Conservation (phyloP, 805 yeast species). For the Blastobotrys americana region DNA sequence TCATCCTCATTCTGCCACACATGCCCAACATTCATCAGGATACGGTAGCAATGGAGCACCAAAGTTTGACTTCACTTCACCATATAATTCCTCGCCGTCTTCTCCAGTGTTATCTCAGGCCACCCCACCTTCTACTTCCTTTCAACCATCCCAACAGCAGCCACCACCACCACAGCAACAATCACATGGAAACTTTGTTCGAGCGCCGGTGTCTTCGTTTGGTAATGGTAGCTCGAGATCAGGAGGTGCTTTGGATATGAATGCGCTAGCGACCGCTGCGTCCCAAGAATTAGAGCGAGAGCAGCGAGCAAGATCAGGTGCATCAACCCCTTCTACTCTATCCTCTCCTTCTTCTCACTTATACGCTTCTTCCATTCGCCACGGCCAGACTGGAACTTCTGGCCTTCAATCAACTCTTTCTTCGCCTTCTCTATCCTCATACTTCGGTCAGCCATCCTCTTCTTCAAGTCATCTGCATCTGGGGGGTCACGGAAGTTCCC, state of each 20-base stretch:
- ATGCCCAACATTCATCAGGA: slow-evolving; percentile 8
- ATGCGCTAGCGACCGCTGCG: slow-evolving; percentile 39
- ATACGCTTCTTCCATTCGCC: slow-evolving; percentile 1
- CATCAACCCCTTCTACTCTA: slow-evolving; percentile 21
- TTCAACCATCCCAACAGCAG: background rate
- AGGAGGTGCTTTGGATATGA: slow-evolving; percentile 32
- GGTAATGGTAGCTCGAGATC: slow-evolving; percentile 6
- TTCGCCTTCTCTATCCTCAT: slow-evolving; percentile 22
- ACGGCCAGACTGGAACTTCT: slow-evolving; percentile 1
- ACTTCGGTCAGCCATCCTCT: slow-evolving; percentile 16
- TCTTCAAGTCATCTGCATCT: slow-evolving; percentile 1
- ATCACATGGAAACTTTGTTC: slow-evolving; percentile 14
- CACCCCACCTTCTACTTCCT: slow-evolving; percentile 8
- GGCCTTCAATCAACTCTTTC: slow-evolving; percentile 15
- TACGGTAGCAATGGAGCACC: slow-evolving; percentile 7
- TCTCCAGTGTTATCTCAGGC: slow-evolving; percentile 17
- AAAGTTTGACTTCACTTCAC: slow-evolving; percentile 21
- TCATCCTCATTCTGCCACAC: slow-evolving; percentile 1
- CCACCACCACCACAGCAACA: slow-evolving; percentile 1
- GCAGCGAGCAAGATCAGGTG: slow-evolving; percentile 15
- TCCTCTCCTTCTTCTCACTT: slow-evolving; percentile 13
- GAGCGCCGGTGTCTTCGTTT: slow-evolving; percentile 21
- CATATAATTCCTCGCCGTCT: slow-evolving; percentile 22
- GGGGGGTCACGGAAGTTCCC: slow-evolving; percentile 6
- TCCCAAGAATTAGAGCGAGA: slow-evolving; percentile 39